Conservation (phyloP, 352 stramenopile species). For the Stephanocyclus meneghinianus region DNA sequence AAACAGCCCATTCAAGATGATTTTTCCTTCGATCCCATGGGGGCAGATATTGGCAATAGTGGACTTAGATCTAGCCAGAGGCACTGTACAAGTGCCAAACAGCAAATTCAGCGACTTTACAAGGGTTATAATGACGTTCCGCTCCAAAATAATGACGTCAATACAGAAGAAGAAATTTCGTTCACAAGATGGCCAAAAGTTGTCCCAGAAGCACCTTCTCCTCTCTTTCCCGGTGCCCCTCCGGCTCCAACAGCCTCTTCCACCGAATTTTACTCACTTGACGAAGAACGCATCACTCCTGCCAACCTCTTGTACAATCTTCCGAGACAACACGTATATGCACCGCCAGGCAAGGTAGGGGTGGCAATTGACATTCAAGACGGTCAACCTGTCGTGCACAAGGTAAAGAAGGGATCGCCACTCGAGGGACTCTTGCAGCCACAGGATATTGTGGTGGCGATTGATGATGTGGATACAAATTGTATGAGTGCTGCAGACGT, state of each 20-base stretch:
- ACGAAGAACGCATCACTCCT: neutral
- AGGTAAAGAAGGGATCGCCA: conserved; percentile 47
- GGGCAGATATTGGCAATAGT: conserved; percentile 1
- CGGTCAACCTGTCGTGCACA: conserved; percentile 53
- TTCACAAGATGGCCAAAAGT: conserved; percentile 24
- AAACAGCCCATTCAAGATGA: conserved; percentile 30
- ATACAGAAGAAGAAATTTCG: conserved; percentile 8
- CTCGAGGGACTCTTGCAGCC: conserved; percentile 46
- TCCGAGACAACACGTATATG: conserved; percentile 36
- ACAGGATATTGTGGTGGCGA: conserved; percentile 48
- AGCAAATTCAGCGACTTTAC: neutral
- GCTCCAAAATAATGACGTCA: neutral
- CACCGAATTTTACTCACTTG: conserved; percentile 4
- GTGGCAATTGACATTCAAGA: conserved; percentile 57
- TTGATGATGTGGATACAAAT: conserved; percentile 56
- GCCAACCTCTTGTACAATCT: conserved; percentile 11
- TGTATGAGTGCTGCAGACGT: conserved; percentile 57
- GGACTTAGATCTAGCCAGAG: neutral
- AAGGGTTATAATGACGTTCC: conserved; percentile 18
- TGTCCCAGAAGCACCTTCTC: neutral
- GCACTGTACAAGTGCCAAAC: neutral
- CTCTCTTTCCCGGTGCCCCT: conserved; percentile 7
- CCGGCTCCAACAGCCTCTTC: neutral
- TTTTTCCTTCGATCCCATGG: conserved; percentile 35
- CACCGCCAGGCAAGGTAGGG: conserved; percentile 55